Conservation (phyloP, 805 yeast genomes). For the Nakazawaea ambrosiae region DNA sequence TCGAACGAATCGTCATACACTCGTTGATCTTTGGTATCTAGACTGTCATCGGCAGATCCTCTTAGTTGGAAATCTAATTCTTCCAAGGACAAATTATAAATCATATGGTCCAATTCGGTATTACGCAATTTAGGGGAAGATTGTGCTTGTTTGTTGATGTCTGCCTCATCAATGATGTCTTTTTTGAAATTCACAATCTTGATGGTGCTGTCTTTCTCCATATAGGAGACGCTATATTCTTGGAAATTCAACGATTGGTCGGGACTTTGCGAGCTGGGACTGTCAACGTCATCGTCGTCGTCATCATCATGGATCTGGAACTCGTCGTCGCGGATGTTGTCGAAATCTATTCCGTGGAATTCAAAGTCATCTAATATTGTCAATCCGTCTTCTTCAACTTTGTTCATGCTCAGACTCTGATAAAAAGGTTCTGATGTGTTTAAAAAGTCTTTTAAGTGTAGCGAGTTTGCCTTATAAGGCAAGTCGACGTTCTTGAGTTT, state of each 20-base stretch:
- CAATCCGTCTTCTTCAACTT: constrained; percentile 6
- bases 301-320: constrained; percentile 3
- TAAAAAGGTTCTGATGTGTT: constrained; percentile 1
- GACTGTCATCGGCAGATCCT: constrained; percentile 15
- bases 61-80: constrained; percentile 30
- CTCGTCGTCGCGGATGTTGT: constrained; percentile 5
- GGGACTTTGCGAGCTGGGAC: neutral
- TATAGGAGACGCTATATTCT: constrained; percentile 9
- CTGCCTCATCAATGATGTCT: constrained; percentile 11
- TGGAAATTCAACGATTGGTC: constrained; percentile 8
- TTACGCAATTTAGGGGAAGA: constrained; percentile 8
- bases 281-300: neutral
- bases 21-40: constrained; percentile 6
- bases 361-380: constrained; percentile 10
- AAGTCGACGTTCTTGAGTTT: neutral
- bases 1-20: constrained; percentile 3
- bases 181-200: neutral
- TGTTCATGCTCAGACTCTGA: neutral
- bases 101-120: constrained; percentile 27
- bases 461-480: neutral
- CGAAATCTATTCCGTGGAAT: constrained; percentile 7
- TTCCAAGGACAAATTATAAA: constrained; percentile 24
- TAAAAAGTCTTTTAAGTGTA: neutral
- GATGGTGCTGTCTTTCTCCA: constrained; percentile 2
- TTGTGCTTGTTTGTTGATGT: constrained; percentile 7